Percentiles rank a stretch among this genome's conserved stretches.
These are phyloP conservation scores for Fonsecaea multimorphosa DNA, from an alignment of 2,329 filamentous ascomycete species.

Conservation along the genomic window DNA sequence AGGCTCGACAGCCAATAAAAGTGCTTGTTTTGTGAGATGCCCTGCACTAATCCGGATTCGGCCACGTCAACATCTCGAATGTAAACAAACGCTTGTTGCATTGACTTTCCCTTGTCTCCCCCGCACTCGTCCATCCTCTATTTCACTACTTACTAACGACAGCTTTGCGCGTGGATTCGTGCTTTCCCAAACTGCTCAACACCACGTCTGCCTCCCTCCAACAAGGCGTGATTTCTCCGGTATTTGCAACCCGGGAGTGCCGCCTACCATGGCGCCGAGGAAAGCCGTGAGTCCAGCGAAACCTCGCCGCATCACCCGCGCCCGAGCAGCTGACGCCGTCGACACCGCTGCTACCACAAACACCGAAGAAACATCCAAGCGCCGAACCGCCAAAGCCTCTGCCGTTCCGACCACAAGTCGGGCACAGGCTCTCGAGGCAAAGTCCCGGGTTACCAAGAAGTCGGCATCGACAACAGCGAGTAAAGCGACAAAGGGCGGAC, in stretches of 20 bases:
- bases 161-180: background rate
- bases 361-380: conserved; percentile 29
- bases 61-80: conserved; percentile 11
- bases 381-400: conserved; percentile 29
- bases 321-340: conserved; percentile 40
- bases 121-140: conserved; percentile 4
- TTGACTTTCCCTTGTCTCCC: background rate
- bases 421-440: conserved; percentile 35
- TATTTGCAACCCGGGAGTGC: background rate
- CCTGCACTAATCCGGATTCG: conserved; percentile 6
- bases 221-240: background rate
- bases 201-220: background rate
- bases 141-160: background rate
- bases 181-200: background rate
- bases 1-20: conserved; percentile 6
- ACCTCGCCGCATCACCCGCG: conserved; percentile 42
- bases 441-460: conserved; percentile 35
- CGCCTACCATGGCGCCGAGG: conserved; percentile 36
- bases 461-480: conserved; percentile 16
- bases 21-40: too few species aligned
- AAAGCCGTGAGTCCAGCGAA: conserved; percentile 42
- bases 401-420: conserved; percentile 32
- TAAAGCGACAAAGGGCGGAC: conserved; percentile 10
- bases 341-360: conserved; percentile 12
- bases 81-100: conserved; percentile 15